A percentile compares a stretch with the other conserved stretches of the same genome.
These are phyloP conservation scores for Cinnamomum chago DNA, from an alignment of 164 flowering plant species.

Conservation along the genomic window DNA sequence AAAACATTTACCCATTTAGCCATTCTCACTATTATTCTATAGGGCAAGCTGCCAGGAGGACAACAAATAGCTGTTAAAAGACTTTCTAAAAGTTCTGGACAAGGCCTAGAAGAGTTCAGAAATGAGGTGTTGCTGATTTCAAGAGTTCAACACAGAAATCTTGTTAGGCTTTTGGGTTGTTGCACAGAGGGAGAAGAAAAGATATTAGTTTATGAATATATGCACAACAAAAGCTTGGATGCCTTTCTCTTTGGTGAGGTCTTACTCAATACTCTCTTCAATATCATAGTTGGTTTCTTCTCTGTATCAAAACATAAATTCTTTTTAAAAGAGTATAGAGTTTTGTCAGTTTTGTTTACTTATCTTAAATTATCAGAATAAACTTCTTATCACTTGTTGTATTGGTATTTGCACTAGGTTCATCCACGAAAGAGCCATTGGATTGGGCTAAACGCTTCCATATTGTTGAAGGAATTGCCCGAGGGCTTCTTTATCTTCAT, in stretches of 20 bases:
- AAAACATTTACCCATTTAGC: background rate
- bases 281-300: background rate
- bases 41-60: conserved; percentile 32
- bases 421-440: conserved; percentile 1
- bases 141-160: conserved; percentile 41
- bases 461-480: conserved; percentile 39
- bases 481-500: conserved; percentile 59
- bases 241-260: conserved; percentile 24
- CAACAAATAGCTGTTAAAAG: conserved; percentile 41
- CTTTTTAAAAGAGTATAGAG: too few relatives aligned
- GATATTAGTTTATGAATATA: conserved; percentile 36
- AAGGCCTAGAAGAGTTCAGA: conserved; percentile 34
- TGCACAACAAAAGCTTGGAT: conserved; percentile 36
- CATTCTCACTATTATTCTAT: background rate
- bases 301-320: background rate
- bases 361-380: too few relatives aligned
- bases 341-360: background rate
- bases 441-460: conserved; percentile 29
- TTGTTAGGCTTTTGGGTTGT: conserved; percentile 38
- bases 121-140: conserved; percentile 32
- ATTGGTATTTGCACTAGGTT: conserved; percentile 22
- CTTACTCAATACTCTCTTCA: background rate
- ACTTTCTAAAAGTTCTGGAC: conserved; percentile 31
- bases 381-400: too few relatives aligned
- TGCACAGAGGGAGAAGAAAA: conserved; percentile 33